A percentile compares a stretch with the other conserved stretches of the same genome.
These are phyloP conservation scores for Phytophthora multivora DNA, from an alignment of 352 stramenopile genomes.

Conservation along the genomic window DNA sequence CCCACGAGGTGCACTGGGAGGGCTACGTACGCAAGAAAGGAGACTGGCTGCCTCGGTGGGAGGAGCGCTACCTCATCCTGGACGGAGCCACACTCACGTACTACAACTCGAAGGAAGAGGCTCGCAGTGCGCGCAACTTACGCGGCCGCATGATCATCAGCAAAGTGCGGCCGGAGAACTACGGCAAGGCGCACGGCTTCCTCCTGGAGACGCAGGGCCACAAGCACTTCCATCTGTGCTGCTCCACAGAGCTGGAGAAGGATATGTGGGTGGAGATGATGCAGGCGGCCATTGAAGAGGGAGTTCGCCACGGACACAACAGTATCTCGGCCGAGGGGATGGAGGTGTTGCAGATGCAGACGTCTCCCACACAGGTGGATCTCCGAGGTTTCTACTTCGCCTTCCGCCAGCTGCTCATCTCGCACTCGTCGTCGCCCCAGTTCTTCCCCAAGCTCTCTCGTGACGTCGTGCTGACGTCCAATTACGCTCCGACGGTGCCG, in stretches of 20 bases:
- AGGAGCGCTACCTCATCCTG: conserved; percentile 88
- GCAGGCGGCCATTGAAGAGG: conserved; percentile 86
- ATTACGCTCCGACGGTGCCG: conserved; percentile 87
- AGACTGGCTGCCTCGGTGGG: conserved; percentile 90
- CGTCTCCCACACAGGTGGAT: conserved; percentile 80
- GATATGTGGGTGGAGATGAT: conserved; percentile 94
- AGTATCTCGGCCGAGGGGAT: conserved; percentile 27
- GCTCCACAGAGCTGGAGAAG: conserved; percentile 86
- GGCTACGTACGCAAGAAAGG: conserved; percentile 91
- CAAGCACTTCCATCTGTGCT: conserved; percentile 90
- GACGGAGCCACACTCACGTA: conserved; percentile 84
- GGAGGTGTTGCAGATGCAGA: conserved; percentile 44
- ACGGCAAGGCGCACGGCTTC: conserved; percentile 89
- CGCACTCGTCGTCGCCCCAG: conserved; percentile 85
- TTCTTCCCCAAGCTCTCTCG: conserved; percentile 89
- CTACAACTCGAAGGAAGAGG: conserved; percentile 90
- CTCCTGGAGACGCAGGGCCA: conserved; percentile 87
- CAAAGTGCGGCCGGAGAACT: conserved; percentile 84
- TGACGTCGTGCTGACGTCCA: conserved; percentile 86
- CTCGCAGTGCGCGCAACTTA: conserved; percentile 77
- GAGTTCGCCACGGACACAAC: conserved; percentile 25
- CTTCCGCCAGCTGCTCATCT: conserved; percentile 88
- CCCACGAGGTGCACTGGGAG: conserved; percentile 88
- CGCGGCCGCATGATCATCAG: conserved; percentile 83
- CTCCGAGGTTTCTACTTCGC: conserved; percentile 87